These are phyloP conservation scores for Parafenestella ontariensis DNA, from an alignment of 2,329 filamentous ascomycete species.

Conservation along the genomic window DNA sequence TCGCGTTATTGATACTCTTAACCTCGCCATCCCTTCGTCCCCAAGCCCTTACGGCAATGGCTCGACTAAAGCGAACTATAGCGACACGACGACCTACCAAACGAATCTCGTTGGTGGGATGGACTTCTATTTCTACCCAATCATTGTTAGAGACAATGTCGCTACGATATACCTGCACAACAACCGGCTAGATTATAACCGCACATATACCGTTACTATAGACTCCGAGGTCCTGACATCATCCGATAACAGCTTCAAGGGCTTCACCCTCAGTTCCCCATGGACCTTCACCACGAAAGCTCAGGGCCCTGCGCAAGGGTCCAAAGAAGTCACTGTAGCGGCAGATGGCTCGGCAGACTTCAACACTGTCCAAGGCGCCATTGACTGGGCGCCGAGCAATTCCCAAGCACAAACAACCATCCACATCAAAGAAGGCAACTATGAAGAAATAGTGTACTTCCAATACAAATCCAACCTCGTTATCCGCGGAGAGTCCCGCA, in stretches of 20 bases:
- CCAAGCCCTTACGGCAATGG: not conserved
- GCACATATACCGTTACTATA: not conserved
- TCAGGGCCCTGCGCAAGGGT: not conserved
- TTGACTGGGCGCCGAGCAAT: not conserved
- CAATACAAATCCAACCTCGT: slow-evolving; percentile 16
- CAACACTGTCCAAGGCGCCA: not conserved
- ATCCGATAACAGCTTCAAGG: not conserved
- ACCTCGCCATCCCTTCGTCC: not conserved
- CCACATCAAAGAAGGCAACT: slow-evolving; percentile 2
- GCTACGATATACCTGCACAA: not conserved
- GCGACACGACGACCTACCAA: not conserved
- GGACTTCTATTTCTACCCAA: not conserved
- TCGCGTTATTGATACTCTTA: not conserved
- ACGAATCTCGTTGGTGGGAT: not conserved
- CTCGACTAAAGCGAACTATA: not conserved
- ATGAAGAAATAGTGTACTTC: slow-evolving; percentile 17
- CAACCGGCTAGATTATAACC: not conserved
- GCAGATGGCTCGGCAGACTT: not conserved
- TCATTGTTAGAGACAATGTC: not conserved
- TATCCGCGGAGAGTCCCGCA: slow-evolving; percentile 12
- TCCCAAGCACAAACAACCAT: not conserved
- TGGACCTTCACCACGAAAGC: not conserved
- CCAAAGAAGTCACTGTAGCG: not conserved
- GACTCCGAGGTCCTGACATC: not conserved
- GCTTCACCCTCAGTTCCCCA: not conserved